Evolutionary conservation across 208 protist species (phyloP), one percentile per base, ranked within the genome.

Genomic region (Acanthamoeba royreba): DNA sequence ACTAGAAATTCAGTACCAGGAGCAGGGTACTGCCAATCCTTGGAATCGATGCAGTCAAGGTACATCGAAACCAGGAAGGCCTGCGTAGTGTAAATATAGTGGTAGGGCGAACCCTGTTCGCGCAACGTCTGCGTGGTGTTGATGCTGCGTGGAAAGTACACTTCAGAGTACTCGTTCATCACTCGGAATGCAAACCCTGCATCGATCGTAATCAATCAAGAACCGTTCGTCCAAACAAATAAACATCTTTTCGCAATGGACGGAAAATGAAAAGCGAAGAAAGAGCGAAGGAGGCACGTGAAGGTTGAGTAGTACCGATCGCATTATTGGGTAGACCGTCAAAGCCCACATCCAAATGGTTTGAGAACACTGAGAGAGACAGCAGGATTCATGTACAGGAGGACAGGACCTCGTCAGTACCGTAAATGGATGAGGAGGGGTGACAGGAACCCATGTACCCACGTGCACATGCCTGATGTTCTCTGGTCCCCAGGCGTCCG

Each of bases 161-260:
- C 81, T 35, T 88, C 31, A 66, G 63, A 88, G 81, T 88, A 88
- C 81, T 66, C 42, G 53, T 88, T 88, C 4, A 88, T 88, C 35
- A 88, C 35, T 4, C 33, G 49, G 52, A 88, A 55, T 19, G 53
- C 52, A 63, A 88, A 66, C 15, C 81, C 77, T 63, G 28, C 0
- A 13, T 66, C 0, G 8, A 31, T 33, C n/a, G n/a, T n/a, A n/a
- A n/a, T n/a, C n/a, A n/a, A n/a, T n/a, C n/a, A n/a, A n/a, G n/a
- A n/a, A n/a, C n/a, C n/a, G n/a, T n/a, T n/a, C n/a, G n/a, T n/a
- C n/a, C n/a, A n/a, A n/a, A n/a, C n/a, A n/a, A n/a, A 28, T 85
- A 5, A 3, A 17, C 45, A 31, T 3, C 45, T 17, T n/a, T 4
- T 53, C 45, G 28, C 2, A 3, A 2, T 5, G 31, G 72, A n/a